Percentiles rank a stretch among this genome's conserved stretches.
phyloP scores from a whole-genome alignment of 2,329 filamentous ascomycete species.

The Colletotrichum acutatum region DNA sequence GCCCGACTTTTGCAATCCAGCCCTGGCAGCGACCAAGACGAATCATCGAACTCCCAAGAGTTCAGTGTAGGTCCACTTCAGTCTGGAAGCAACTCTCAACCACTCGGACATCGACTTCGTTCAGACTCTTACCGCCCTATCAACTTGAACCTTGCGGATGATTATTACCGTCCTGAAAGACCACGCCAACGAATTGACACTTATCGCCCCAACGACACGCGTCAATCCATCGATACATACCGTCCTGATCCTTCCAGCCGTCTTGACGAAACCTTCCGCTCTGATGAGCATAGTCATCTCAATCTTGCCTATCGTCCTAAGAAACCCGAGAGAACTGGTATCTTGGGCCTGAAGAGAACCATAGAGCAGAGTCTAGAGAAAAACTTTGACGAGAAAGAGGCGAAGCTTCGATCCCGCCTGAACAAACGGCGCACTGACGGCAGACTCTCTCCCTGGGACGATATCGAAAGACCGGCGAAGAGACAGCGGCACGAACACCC shows the following conservation, averaged over 20 bases:
- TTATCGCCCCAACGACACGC: neutral
- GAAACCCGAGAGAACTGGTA: neutral
- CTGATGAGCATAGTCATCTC: neutral
- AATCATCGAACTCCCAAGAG: neutral
- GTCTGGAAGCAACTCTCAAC: constrained; percentile 7
- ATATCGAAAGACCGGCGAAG: constrained; percentile 33
- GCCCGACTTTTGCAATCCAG: constrained; percentile 6
- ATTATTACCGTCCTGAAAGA: neutral
- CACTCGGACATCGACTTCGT: neutral
- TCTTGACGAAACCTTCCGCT: neutral
- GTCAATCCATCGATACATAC: neutral
- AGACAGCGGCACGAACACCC: neutral
- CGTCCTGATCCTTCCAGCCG: neutral
- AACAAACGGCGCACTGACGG: constrained; percentile 28
- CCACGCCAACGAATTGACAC: neutral
- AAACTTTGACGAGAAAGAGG: neutral
- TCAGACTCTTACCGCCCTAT: constrained; percentile 6
- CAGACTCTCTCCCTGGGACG: constrained; percentile 42
- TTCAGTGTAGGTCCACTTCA: neutral
- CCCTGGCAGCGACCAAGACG: neutral
- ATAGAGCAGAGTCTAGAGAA: neutral
- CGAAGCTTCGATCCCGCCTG: neutral
- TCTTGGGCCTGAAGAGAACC: neutral
- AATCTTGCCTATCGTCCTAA: neutral
- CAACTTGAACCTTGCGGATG: neutral